phyloP scores from a whole-genome alignment of 129 eudicot genomes.

The Deinandra increscens region DNA sequence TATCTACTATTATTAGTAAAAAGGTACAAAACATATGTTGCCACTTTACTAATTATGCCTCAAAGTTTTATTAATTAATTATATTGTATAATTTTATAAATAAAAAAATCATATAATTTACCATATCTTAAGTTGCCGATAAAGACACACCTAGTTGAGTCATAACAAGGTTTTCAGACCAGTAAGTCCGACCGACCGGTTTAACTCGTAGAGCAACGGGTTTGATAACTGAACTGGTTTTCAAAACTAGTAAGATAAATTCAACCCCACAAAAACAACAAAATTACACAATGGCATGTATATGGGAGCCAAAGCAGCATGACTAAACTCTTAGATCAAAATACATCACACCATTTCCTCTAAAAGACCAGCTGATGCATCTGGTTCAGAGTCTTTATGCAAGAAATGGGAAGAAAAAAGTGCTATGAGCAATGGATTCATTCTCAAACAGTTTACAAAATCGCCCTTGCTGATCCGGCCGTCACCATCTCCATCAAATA shows the following conservation, averaged over 20 bases:
- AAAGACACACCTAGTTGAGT: no score
- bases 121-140: no score
- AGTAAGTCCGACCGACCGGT: no score
- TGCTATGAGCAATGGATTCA: conserved; percentile 72
- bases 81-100: background rate
- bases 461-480: conserved; percentile 73
- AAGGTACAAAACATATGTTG: background rate
- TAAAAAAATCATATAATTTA: background rate
- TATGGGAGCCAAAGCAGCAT: conserved; percentile 12
- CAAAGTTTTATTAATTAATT: background rate
- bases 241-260: background rate
- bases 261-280: conserved; percentile 12
- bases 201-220: no score
- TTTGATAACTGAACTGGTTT: no score
- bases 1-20: background rate
- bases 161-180: no score
- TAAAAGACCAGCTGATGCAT: conserved; percentile 26
- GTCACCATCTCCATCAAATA: conserved; percentile 66
- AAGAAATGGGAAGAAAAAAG: conserved; percentile 55
- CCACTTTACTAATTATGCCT: background rate
- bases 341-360: conserved; percentile 46
- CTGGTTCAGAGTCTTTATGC: conserved; percentile 27
- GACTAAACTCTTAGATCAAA: conserved; percentile 12
- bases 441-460: conserved; percentile 59
- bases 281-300: conserved; percentile 30